A percentile compares a stretch with the other conserved stretches of the same genome.
phyloP scores from a whole-genome alignment of 208 protist genomes.

The Tetramitus jugosus region DNA sequence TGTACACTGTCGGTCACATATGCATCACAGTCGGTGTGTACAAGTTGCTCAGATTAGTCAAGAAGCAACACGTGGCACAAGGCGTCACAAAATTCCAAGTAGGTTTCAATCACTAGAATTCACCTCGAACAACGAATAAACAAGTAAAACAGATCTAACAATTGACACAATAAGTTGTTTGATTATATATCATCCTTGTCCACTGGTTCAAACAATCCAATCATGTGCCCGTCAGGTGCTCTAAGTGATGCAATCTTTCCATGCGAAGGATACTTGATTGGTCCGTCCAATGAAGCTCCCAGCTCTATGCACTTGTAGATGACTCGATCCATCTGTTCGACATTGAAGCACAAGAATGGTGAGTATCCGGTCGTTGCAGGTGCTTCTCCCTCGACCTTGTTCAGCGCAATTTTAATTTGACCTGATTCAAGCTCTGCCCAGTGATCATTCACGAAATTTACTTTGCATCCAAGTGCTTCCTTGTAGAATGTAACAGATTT shows the following conservation, averaged over 20 bases:
- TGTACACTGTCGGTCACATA: too few species aligned
- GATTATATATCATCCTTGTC: too few species aligned
- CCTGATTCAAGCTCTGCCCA: slow-evolving; percentile 18
- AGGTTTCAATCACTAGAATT: too few species aligned
- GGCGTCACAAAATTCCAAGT: too few species aligned
- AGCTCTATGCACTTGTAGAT: slow-evolving; percentile 8
- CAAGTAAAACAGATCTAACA: too few species aligned
- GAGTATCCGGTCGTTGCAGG: slow-evolving; percentile 5
- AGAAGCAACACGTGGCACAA: too few species aligned
- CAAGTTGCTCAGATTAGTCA: too few species aligned
- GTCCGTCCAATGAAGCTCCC: background rate
- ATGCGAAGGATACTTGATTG: slow-evolving; percentile 15
- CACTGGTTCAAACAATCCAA: slow-evolving; percentile 27
- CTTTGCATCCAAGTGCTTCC: background rate
- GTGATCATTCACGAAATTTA: background rate
- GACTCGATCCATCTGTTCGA: background rate
- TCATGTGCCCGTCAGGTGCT: slow-evolving; percentile 21
- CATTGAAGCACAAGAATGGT: slow-evolving; percentile 17
- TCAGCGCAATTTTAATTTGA: background rate
- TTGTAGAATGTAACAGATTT: slow-evolving; percentile 21
- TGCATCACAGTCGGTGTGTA: too few species aligned
- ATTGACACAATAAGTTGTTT: too few species aligned
- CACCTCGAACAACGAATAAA: too few species aligned
- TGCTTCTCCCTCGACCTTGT: slow-evolving; percentile 13
- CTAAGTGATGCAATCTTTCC: slow-evolving; percentile 19